A percentile compares a stretch with the other conserved stretches of the same genome.
These are phyloP conservation scores for Penicillium sp. DNA, from an alignment of 2,329 filamentous ascomycete genomes.

Conservation along the genomic window DNA sequence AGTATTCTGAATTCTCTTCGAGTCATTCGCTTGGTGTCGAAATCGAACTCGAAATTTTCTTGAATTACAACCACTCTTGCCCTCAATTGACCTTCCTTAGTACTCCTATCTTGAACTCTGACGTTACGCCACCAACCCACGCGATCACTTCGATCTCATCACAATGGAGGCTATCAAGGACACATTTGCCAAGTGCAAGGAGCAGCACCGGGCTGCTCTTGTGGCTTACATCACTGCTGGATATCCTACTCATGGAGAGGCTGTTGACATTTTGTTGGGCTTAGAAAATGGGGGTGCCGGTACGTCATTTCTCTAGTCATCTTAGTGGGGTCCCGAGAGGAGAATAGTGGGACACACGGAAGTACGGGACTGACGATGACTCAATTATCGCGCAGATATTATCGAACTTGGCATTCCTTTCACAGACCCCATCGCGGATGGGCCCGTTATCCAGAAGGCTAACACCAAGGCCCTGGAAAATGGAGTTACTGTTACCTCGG, in stretches of 20 bases:
- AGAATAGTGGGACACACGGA: neutral
- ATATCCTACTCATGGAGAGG: conserved; percentile 75
- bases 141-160: conserved; percentile 2
- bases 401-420: conserved; percentile 96
- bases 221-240: conserved; percentile 96
- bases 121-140: conserved; percentile 2
- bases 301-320: conserved; percentile 37
- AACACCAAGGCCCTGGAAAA: conserved; percentile 88
- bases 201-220: conserved; percentile 65
- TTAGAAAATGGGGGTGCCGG: conserved; percentile 91
- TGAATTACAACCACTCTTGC: neutral
- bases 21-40: neutral
- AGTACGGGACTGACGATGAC: conserved; percentile 3
- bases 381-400: conserved; percentile 56
- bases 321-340: conserved; percentile 1
- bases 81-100: conserved; percentile 5
- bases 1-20: neutral
- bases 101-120: too few species aligned
- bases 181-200: conserved; percentile 53
- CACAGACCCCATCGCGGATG: conserved; percentile 96
- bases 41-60: too few species aligned
- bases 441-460: conserved; percentile 90
- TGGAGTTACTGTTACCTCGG: conserved; percentile 74
- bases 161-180: conserved; percentile 50
- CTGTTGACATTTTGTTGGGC: conserved; percentile 74